Base-by-base conservation (phyloP, 1,284 basidiomycete genomes). In the Ceratobasidium sp. region DNA sequence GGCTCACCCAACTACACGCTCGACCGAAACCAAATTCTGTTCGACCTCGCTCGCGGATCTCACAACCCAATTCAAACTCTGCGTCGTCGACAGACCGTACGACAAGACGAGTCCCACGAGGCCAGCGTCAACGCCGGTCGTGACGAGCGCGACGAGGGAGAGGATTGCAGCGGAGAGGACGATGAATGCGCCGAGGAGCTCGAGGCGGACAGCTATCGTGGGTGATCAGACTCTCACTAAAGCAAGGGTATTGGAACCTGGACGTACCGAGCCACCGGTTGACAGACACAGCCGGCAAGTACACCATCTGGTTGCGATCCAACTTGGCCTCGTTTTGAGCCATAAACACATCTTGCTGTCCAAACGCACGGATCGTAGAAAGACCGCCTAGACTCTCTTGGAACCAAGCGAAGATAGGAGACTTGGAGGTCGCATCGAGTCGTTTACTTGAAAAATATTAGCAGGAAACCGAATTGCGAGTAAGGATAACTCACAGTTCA, bases 21-120 rank as follows among this genome's bases (percentile, higher is more conserved):
- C 93, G 8, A 93, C 92, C 77, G 93, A 95, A 76, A 96, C 94
- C 78, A 98, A 92, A 80, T 96, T 97, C 81, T 95, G 93, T 82
- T 98, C 96, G 14, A 97, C 93, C 79, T 98, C 96, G 76, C 92
- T 94, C 0, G 93, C 92, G 16, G 90, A 91, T 56, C 94, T 87
- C 6, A 97, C 94, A n/a, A 96, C 86, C 94, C 93, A 97, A 81
- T 94, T 96, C 88, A 93, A 79, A 24, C 90, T 87, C 29, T 89
- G 89, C 0, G 93, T 94, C 9, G 92, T 91, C 76, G 88, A 92
- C 81, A 98, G 84, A 1, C 93, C 92, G 82, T 96, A 96, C 0
- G 90, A 92, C 79, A 98, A 85, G 66, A 97, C 91, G 76, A 98
- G 85, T n/a, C 96, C 96, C 48, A 98, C 93, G 31, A 97, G 84